phyloP scores from a whole-genome alignment of 1,284 basidiomycete genomes.

The Trametes polyzona region DNA sequence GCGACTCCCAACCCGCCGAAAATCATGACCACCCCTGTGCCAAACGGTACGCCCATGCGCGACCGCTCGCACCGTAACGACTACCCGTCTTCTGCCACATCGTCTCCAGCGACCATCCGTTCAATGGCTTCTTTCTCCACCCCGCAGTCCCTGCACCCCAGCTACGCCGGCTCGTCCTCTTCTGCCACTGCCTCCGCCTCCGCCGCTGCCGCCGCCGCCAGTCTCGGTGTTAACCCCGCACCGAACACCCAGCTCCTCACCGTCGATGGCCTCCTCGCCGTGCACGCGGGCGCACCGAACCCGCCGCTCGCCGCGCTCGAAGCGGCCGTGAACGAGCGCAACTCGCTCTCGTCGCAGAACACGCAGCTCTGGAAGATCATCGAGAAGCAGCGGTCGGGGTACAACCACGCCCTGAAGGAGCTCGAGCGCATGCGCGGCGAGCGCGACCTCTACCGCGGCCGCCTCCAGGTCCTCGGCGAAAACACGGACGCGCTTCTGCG shows the following conservation, averaged over 20 bases:
- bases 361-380: conserved; percentile 90
- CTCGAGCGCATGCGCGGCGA: conserved; percentile 81
- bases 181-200: too few species aligned
- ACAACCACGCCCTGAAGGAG: conserved; percentile 76
- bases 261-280: conserved; percentile 57
- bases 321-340: conserved; percentile 75
- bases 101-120: conserved; percentile 27
- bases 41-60: conserved; percentile 27
- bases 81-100: conserved; percentile 24
- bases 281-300: conserved; percentile 53
- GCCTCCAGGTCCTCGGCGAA: conserved; percentile 48
- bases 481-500: conserved; percentile 40
- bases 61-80: conserved; percentile 25
- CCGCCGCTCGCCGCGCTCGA: conserved; percentile 73
- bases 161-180: conserved; percentile 27
- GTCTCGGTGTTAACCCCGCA: conserved; percentile 28
- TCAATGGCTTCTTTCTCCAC: conserved; percentile 28
- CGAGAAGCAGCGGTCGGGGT: conserved; percentile 81
- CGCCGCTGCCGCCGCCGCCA: conserved; percentile 19
- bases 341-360: conserved; percentile 80
- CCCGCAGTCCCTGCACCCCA: conserved; percentile 28
- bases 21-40: conserved; percentile 20
- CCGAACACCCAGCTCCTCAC: conserved; percentile 44
- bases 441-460: conserved; percentile 68
- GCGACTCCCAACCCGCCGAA: conserved; percentile 22